Base-by-base conservation (phyloP, 371 early-diverging fungal species). In the Encephalitozoon hellem region DNA sequence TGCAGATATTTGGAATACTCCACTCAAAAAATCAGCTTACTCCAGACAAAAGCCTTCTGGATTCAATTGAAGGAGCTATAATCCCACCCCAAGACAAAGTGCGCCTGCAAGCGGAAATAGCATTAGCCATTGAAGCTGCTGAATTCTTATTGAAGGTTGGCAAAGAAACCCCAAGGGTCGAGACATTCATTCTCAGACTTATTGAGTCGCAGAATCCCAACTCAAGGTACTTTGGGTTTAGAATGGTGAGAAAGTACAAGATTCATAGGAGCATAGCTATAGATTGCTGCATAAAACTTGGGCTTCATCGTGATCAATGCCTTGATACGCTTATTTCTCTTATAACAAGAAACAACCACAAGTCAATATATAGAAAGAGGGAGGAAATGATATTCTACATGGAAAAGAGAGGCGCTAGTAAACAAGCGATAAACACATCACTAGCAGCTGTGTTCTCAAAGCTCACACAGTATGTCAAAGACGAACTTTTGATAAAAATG, bases 181-280 rank as follows among this genome's bases (percentile, higher is more conserved):
- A 80, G 25, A 30, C 18, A 32, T 80, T 80, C 34, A 25, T 77
- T 12, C 55, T 43, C 25, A 30, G 77, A 55, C 47, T 80, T 15
- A 67, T 80, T 26, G 54, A 72, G 25, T 77, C 80, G 21, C 39
- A 76, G 53, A 80, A 80, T 49, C 25, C 41, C n/a, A 80, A 80
- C 51, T 77, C 74, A 11, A 69, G 69, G 38, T 68, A 43, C 28
- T 38, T 77, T 9, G 80, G 77, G 9, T 63, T 80, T 38, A 70
- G 42, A 55, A 67, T 76, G 18, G 59, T 59, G 21, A 65, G 25
- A 30, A 71, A 41, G 42, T 52, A 70, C 28, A 47, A 59, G 8
- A 34, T 76, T 25, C 43, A 76, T 11, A 42, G 8, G 23, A 47
- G 76, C n/a, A 54, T 63, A 51, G 72, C 66, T 2, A 49, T 69